Conservation (phyloP, 257 asterid species). For the Phtheirospermum japonicum region DNA sequence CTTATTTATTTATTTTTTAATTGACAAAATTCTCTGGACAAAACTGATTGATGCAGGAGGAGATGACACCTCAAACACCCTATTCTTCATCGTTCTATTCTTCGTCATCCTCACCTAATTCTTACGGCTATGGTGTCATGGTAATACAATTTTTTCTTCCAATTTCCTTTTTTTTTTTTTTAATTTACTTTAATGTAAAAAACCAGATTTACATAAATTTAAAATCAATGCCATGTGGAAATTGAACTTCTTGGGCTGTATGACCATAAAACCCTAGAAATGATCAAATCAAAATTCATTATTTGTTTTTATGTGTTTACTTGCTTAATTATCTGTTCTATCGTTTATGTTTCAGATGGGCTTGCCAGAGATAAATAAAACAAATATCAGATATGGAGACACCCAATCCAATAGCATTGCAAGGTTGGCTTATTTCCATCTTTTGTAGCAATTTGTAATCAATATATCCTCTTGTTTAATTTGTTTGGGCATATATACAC, state of each 20-base stretch:
- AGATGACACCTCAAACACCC: constrained; percentile 52
- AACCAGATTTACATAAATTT: neutral
- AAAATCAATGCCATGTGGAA: no score
- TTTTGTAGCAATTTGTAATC: no score
- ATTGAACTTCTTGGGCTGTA: no score
- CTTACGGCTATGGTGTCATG: constrained; percentile 51
- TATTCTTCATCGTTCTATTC: constrained; percentile 46
- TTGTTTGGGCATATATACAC: no score
- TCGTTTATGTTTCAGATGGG: constrained; percentile 63
- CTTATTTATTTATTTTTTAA: no score
- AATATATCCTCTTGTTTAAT: no score
- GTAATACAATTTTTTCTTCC: constrained; percentile 32
- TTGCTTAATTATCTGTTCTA: no score
- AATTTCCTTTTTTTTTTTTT: neutral
- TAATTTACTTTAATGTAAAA: neutral
- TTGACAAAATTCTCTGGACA: no score
- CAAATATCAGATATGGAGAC: constrained; percentile 45
- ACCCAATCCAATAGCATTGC: constrained; percentile 38
- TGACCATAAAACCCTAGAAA: no score
- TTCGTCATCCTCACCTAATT: constrained; percentile 39
- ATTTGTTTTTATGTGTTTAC: no score
- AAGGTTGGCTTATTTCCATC: constrained; percentile 38
- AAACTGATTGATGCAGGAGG: no score
- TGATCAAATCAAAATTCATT: no score
- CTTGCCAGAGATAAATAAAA: constrained; percentile 42